These are phyloP conservation scores for Chionographis japonica DNA, from an alignment of 106 monocot species.

Conservation along the genomic window DNA sequence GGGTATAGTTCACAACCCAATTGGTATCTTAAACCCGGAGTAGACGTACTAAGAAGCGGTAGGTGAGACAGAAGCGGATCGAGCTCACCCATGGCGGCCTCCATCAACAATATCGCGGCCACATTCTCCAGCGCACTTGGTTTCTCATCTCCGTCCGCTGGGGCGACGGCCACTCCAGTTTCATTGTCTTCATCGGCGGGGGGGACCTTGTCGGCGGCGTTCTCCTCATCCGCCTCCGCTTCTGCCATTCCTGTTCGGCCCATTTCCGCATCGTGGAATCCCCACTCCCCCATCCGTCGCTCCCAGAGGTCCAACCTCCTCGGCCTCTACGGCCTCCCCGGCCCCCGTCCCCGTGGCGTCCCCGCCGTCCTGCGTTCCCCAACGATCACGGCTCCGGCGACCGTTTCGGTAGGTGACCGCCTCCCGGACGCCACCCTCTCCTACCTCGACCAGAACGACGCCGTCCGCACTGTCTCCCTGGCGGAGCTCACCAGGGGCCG, in stretches of 20 bases:
- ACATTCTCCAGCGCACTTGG: background rate
- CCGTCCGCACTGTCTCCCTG: conserved; percentile 6
- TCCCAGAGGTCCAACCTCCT: conserved; percentile 8
- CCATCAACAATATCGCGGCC: conserved; percentile 20
- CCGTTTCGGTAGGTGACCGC: conserved; percentile 4
- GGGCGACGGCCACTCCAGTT: background rate
- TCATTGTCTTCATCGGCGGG: background rate
- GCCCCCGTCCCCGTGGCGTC: background rate
- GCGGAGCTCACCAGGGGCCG: conserved; percentile 7
- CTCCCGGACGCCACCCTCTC: conserved; percentile 14
- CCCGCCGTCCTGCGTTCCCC: background rate
- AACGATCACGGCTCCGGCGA: background rate
- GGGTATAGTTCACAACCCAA: too few species aligned
- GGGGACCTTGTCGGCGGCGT: background rate
- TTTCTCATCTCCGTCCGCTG: background rate
- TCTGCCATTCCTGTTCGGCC: background rate
- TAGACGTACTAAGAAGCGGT: too few species aligned
- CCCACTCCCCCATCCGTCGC: conserved; percentile 6
- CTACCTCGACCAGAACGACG: conserved; percentile 7
- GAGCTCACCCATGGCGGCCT: conserved; percentile 7
- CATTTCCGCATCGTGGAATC: conserved; percentile 20
- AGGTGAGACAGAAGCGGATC: too few species aligned
- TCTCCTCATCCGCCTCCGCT: background rate
- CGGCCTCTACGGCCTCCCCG: conserved; percentile 9
- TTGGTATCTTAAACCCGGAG: too few species aligned